These are phyloP conservation scores for Jackrogersella multiformis DNA, from an alignment of 495 filamentous ascomycete species.

Conservation along the genomic window DNA sequence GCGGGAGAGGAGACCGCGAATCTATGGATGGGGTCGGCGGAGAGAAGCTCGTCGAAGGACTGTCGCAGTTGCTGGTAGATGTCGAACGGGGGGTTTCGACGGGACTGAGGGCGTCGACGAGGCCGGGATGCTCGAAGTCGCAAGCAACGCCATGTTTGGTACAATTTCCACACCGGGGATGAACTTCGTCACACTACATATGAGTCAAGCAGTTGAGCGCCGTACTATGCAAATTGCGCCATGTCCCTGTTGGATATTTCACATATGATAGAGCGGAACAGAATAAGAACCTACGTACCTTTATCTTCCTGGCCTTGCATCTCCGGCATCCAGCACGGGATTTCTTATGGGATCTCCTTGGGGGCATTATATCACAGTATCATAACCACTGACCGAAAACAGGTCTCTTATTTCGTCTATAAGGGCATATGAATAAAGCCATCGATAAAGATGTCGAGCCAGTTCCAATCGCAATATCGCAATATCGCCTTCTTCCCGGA, in stretches of 20 bases:
- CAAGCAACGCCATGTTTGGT: conserved; percentile 69
- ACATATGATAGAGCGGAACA: background rate
- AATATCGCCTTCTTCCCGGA: conserved; percentile 5
- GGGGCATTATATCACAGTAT: conserved; percentile 55
- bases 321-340: conserved; percentile 67
- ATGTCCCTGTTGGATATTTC: background rate
- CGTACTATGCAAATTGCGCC: conserved; percentile 28
- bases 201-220: background rate
- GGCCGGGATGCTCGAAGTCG: conserved; percentile 64
- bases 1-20: conserved; percentile 38
- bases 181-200: conserved; percentile 68
- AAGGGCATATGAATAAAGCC: conserved; percentile 38
- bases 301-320: conserved; percentile 71
- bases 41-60: conserved; percentile 42
- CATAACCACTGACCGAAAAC: conserved; percentile 25
- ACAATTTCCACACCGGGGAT: conserved; percentile 70
- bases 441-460: conserved; percentile 31
- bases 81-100: conserved; percentile 43
- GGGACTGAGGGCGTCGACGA: conserved; percentile 47
- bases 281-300: conserved; percentile 53
- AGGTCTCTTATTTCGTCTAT: conserved; percentile 17
- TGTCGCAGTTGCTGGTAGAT: conserved; percentile 47
- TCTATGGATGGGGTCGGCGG: conserved; percentile 37
- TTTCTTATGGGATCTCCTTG: conserved; percentile 71
- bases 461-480: conserved; percentile 1